Evolutionary conservation across 495 filamentous ascomycete genomes (phyloP).

Genomic region (Lepidopterella palustris): DNA sequence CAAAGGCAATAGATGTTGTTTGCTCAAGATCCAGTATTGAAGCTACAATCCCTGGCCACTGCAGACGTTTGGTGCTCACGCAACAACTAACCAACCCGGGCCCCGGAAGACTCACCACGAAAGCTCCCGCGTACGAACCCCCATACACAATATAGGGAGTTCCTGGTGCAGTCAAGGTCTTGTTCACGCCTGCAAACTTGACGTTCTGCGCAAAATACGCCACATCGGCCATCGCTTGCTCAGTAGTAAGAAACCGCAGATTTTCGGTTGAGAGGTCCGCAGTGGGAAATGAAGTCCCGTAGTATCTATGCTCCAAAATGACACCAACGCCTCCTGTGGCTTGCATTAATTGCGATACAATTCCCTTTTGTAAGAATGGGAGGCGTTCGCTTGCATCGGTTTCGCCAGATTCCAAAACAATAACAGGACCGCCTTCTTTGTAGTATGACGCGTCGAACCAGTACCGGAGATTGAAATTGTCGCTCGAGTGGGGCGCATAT

Average conservation of each 20-base stretch:
- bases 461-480: slow-evolving; percentile 57
- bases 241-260: slow-evolving; percentile 67
- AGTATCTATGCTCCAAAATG: slow-evolving; percentile 54
- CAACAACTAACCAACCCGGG: too few species aligned
- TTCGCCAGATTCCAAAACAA: slow-evolving; percentile 64
- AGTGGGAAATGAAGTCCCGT: slow-evolving; percentile 21
- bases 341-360: slow-evolving; percentile 54
- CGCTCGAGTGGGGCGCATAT: slow-evolving; percentile 62
- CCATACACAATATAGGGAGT: slow-evolving; percentile 66
- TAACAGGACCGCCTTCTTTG: slow-evolving; percentile 62
- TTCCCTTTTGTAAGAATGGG: slow-evolving; percentile 62
- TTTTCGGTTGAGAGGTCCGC: slow-evolving; percentile 48
- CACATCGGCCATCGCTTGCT: slow-evolving; percentile 66
- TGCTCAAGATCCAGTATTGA: too few species aligned
- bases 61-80: too few species aligned
- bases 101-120: too few species aligned
- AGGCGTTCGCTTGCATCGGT: slow-evolving; percentile 50
- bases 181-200: slow-evolving; percentile 56
- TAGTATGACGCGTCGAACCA: slow-evolving; percentile 67
- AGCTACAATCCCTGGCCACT: too few species aligned
- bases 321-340: slow-evolving; percentile 65
- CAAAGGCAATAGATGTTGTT: too few species aligned
- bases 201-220: slow-evolving; percentile 66
- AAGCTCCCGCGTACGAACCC: slow-evolving; percentile 67
- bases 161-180: slow-evolving; percentile 50